Base-by-base conservation (phyloP, 2,329 filamentous ascomycete genomes). In the Nigrospora sphaerica region DNA sequence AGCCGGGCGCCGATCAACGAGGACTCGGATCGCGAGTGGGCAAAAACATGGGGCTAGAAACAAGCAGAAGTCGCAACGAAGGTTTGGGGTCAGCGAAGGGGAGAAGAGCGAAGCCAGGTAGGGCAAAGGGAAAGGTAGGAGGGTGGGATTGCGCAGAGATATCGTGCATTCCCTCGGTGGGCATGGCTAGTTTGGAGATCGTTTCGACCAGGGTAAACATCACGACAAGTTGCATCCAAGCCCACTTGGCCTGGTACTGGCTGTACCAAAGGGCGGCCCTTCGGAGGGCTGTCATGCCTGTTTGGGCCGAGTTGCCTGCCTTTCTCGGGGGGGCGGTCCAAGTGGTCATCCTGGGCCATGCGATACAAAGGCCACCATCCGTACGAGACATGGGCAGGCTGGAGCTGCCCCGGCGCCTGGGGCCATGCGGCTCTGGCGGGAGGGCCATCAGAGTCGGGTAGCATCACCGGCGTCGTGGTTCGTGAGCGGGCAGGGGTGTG, bases 401-500 rank as follows among this genome's bases (percentile, higher is more conserved):
- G 42, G 36, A 28, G 16, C 33, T 16, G 16, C n/a, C 16, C 7
- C 6, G 34, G 37, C 44, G 36, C 39, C 39, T 46, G 32, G 32
- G 37, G 18, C 31, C 18, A 45, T 45, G 48, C 44, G 44, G 43
- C 42, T 55, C 50, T 49, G 39, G 44, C 45, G 46, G 45, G 43
- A 45, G 45, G 44, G 42, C 34, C 39, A 35, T 32, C 45, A 19
- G 49, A 52, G 47, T 48, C 48, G 54, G 46, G 34, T 51, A 51
- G 44, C 39, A 49, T 48, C 46, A 47, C 50, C 46, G 48, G 42
- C 48, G 45, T 43, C 44, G 34, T 45, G 50, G 44, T 50, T 46
- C 42, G 45, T 47, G 44, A 38, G 49, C 33, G 39, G 45, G 52
- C 47, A 51, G 54, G 54, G 52, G 23, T 6, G 23, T 28, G 23